Conservation (phyloP, 163 green algal genomes). For the Volvox carteri region DNA sequence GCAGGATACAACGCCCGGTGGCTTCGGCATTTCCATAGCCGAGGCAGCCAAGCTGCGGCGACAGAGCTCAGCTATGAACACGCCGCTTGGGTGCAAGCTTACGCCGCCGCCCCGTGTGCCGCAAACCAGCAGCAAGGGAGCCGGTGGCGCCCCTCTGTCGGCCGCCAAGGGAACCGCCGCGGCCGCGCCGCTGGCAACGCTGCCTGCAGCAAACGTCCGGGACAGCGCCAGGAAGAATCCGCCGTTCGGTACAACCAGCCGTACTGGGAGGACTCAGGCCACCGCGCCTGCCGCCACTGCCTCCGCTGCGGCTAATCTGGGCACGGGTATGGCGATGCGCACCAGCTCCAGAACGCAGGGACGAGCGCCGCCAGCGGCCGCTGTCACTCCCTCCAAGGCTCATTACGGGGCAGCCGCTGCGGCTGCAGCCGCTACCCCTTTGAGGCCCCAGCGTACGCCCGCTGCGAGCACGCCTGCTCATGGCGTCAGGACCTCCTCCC, state of each 20-base stretch:
- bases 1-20: background rate
- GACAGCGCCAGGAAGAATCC: no score
- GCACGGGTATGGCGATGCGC: no score
- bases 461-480: no score
- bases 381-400: no score
- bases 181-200: no score
- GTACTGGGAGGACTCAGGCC: background rate
- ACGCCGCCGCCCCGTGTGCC: background rate
- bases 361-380: no score
- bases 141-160: background rate
- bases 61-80: background rate
- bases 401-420: no score
- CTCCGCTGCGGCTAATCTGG: background rate
- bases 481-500: no score
- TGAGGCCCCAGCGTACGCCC: no score
- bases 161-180: background rate
- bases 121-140: background rate
- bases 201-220: no score
- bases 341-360: no score
- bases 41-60: conserved; percentile 9
- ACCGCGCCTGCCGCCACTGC: background rate
- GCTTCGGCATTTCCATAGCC: background rate
- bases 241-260: background rate
- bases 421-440: no score
- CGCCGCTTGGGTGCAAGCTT: background rate